These are phyloP conservation scores for Xylaria curta DNA, from an alignment of 495 filamentous ascomycete genomes.

Conservation along the genomic window DNA sequence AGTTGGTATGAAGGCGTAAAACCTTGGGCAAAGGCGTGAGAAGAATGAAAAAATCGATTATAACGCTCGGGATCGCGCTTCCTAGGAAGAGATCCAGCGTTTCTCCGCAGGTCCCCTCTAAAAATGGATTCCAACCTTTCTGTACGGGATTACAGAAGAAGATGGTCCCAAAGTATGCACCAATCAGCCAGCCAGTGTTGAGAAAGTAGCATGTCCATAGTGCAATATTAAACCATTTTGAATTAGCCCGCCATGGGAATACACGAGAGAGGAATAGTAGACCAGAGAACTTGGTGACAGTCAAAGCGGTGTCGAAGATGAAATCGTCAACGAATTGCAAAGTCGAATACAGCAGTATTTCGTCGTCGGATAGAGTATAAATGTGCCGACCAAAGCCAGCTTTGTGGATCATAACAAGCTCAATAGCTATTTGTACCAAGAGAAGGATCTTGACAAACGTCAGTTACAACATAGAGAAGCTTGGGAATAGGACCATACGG, in stretches of 20 bases:
- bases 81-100: conserved; percentile 2
- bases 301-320: conserved; percentile 21
- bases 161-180: conserved; percentile 26
- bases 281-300: conserved; percentile 19
- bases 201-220: conserved; percentile 20
- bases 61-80: conserved; percentile 34
- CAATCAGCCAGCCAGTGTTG: conserved; percentile 27
- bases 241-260: conserved; percentile 17
- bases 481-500: not conserved
- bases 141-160: conserved; percentile 28
- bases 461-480: not conserved
- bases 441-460: conserved; percentile 5
- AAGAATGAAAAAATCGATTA: conserved; percentile 46
- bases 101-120: conserved; percentile 10
- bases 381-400: conserved; percentile 20
- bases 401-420: conserved; percentile 10
- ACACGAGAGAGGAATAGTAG: conserved; percentile 26
- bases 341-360: not conserved
- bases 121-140: conserved; percentile 21
- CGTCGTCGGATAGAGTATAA: not conserved
- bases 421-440: not conserved
- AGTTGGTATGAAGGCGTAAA: conserved; percentile 41
- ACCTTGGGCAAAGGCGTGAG: conserved; percentile 45
- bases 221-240: conserved; percentile 22
- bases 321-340: conserved; percentile 6